Evolutionary conservation across 176 grass and related monocot genomes (phyloP).

Genomic region (Phragmites australis): DNA sequence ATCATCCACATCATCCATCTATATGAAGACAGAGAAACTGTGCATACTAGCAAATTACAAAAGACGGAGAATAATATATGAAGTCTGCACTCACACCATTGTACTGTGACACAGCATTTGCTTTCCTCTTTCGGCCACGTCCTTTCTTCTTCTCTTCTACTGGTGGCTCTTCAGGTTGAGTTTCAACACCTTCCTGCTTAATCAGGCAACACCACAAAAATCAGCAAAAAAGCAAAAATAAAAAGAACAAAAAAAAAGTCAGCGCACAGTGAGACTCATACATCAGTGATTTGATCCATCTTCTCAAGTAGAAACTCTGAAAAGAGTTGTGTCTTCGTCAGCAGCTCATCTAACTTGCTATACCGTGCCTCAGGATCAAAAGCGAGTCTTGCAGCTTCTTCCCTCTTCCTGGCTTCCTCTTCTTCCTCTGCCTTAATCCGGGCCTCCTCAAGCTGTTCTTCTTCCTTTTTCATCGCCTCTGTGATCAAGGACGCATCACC

Average conservation of each 20-base stretch:
- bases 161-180: conserved; percentile 46
- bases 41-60: background rate
- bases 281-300: conserved; percentile 85
- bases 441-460: conserved; percentile 52
- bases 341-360: conserved; percentile 83
- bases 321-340: conserved; percentile 86
- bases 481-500: conserved; percentile 70
- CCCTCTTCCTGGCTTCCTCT: conserved; percentile 48
- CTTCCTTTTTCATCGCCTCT: conserved; percentile 70
- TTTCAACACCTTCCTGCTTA: conserved; percentile 45
- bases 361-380: conserved; percentile 58
- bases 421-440: conserved; percentile 56
- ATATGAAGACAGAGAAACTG: conserved; percentile 10
- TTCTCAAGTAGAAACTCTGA: conserved; percentile 93
- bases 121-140: conserved; percentile 66
- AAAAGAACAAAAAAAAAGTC: background rate
- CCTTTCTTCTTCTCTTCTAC: conserved; percentile 60
- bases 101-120: conserved; percentile 48
- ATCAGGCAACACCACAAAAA: conserved; percentile 11
- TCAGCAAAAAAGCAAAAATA: conserved; percentile 4
- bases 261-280: conserved; percentile 18
- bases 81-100: conserved; percentile 68
- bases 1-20: conserved; percentile 11
- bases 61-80: conserved; percentile 1
- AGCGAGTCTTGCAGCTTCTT: conserved; percentile 38